phyloP scores from a whole-genome alignment of 108 stramenopile species.

The Ochromonas danica region DNA sequence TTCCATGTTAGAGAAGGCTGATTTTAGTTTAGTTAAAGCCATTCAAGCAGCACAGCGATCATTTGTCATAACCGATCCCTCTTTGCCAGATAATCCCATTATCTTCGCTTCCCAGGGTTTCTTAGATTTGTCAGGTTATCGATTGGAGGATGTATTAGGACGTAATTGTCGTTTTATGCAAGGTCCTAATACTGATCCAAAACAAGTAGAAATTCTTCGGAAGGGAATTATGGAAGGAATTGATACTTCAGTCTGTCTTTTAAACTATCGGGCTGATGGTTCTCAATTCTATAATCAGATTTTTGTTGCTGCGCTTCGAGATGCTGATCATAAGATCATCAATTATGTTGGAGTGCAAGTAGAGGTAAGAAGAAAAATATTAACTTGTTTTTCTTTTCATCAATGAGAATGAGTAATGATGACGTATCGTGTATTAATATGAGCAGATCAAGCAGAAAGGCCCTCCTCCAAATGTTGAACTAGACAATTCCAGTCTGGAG shows the following conservation, averaged over 20 bases:
- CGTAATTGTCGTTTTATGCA: conserved; percentile 34
- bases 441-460: not conserved
- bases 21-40: conserved; percentile 6
- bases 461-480: too few species aligned
- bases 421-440: not conserved
- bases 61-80: conserved; percentile 32
- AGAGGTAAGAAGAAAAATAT: not conserved
- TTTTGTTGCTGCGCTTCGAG: conserved; percentile 22
- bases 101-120: conserved; percentile 21
- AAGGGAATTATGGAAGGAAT: conserved; percentile 4
- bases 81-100: conserved; percentile 34
- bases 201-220: conserved; percentile 10
- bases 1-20: not conserved
- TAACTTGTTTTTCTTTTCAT: not conserved
- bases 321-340: conserved; percentile 5
- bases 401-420: not conserved
- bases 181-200: conserved; percentile 19
- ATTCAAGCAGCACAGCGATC: conserved; percentile 35
- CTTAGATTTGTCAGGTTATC: conserved; percentile 4
- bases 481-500: too few species aligned
- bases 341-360: conserved; percentile 38
- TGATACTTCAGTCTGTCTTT: conserved; percentile 25
- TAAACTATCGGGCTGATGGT: conserved; percentile 33
- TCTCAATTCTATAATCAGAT: conserved; percentile 33
- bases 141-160: conserved; percentile 26